phyloP scores from a whole-genome alignment of 371 early-diverging fungal genomes.

The Lichtheimia ramosa region DNA sequence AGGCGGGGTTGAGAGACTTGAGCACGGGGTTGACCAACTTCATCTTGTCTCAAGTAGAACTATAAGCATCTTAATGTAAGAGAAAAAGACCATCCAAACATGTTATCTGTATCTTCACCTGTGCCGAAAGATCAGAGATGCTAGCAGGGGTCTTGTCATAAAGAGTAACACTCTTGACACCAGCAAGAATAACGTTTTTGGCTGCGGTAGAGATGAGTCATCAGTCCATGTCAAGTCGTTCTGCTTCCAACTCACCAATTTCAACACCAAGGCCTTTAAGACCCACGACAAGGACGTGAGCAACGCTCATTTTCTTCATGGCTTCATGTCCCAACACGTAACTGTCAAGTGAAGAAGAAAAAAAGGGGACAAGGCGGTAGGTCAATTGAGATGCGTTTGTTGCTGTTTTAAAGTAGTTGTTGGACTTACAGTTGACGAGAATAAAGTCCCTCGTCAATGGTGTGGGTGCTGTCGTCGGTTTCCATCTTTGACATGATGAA shows the following conservation, averaged over 20 bases:
- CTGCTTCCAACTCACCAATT: slow-evolving; percentile 68
- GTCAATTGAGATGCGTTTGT: too few species aligned
- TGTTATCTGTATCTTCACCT: slow-evolving; percentile 57
- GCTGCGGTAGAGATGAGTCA: slow-evolving; percentile 54
- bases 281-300: slow-evolving; percentile 97
- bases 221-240: not conserved
- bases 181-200: slow-evolving; percentile 99
- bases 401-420: too few species aligned
- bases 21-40: slow-evolving; percentile 93
- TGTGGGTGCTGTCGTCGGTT: slow-evolving; percentile 36
- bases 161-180: slow-evolving; percentile 97
- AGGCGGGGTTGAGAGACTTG: slow-evolving; percentile 77
- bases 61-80: slow-evolving; percentile 44
- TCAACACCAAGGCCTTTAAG: slow-evolving; percentile 98
- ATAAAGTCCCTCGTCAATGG: slow-evolving; percentile 95
- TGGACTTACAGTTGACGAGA: slow-evolving; percentile 93
- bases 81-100: not conserved
- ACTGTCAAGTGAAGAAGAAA: slow-evolving; percentile 43
- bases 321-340: slow-evolving; percentile 99
- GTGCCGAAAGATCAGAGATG: slow-evolving; percentile 91
- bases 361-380: not conserved
- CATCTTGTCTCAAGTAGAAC: slow-evolving; percentile 92
- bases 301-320: slow-evolving; percentile 97
- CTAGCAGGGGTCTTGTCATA: slow-evolving; percentile 84
- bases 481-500: slow-evolving; percentile 35